These are phyloP conservation scores for Nothophoma quercina DNA, from an alignment of 2,329 filamentous ascomycete species.

Conservation along the genomic window DNA sequence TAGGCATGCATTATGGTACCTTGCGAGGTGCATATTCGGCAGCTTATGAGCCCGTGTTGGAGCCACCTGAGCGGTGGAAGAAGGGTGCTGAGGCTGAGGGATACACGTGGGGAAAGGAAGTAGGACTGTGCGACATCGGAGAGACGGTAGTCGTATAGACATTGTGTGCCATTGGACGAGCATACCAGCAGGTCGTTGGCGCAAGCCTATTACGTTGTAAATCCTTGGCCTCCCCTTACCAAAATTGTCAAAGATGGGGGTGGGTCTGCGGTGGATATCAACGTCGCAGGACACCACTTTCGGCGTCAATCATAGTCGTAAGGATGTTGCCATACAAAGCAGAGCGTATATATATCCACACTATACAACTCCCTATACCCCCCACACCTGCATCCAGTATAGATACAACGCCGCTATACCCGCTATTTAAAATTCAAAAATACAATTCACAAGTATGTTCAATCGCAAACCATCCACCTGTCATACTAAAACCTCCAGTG, in stretches of 20 bases:
- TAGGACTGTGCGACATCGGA: constrained; percentile 55
- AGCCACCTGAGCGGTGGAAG: constrained; percentile 56
- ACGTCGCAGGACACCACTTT: constrained; percentile 2
- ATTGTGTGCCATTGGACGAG: too few species aligned
- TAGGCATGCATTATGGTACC: constrained; percentile 63
- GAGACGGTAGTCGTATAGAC: constrained; percentile 55
- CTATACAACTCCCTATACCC: neutral
- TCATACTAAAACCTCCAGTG: neutral
- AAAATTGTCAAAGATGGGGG: constrained; percentile 4
- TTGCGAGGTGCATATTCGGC: constrained; percentile 55
- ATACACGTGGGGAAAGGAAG: constrained; percentile 48
- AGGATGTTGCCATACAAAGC: neutral
- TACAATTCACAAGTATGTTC: neutral
- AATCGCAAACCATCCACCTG: neutral
- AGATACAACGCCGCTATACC: neutral
- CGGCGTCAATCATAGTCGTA: neutral
- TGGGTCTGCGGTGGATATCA: neutral
- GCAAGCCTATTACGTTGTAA: too few species aligned
- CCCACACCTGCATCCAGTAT: too few species aligned
- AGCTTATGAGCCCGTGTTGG: constrained; percentile 59
- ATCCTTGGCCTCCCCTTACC: too few species aligned
- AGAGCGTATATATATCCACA: neutral
- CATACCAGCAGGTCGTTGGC: neutral
- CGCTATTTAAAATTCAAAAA: too few species aligned
- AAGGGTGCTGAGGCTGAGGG: constrained; percentile 54